Evolutionary conservation across 1,284 basidiomycete species (phyloP).

Genomic region (Termitomyces sp.): DNA sequence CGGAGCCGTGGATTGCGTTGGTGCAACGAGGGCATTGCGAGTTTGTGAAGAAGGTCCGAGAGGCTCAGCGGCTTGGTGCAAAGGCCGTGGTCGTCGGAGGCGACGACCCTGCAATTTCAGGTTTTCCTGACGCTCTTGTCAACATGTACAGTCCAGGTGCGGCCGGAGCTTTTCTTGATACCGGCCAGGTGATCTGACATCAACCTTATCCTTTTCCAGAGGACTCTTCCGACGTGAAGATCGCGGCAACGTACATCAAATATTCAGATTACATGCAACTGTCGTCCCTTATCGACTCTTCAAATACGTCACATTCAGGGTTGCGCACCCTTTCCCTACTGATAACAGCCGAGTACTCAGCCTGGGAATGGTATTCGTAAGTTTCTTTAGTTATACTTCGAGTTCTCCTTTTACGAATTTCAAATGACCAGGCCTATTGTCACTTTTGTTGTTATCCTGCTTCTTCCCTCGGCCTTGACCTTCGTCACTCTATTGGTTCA

Average conservation of each 20-base stretch:
- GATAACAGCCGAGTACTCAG: constrained; percentile 71
- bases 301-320: constrained; percentile 73
- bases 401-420: constrained; percentile 2
- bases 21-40: constrained; percentile 84
- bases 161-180: constrained; percentile 18
- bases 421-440: constrained; percentile 57
- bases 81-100: constrained; percentile 87
- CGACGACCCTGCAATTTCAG: constrained; percentile 56
- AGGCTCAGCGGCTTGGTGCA: constrained; percentile 82
- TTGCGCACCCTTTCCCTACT: constrained; percentile 68
- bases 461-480: constrained; percentile 77
- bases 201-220: constrained; percentile 33
- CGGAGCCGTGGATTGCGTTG: constrained; percentile 79
- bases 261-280: constrained; percentile 65
- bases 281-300: constrained; percentile 52
- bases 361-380: constrained; percentile 84
- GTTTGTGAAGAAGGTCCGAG: constrained; percentile 81
- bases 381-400: constrained; percentile 25
- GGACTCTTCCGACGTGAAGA: constrained; percentile 68
- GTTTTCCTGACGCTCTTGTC: constrained; percentile 73
- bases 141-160: constrained; percentile 87
- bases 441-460: constrained; percentile 73
- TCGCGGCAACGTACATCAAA: constrained; percentile 70
- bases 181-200: neutral
- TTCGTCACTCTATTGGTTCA: constrained; percentile 79